These are phyloP conservation scores for Heimioporus sp. DNA, from an alignment of 768 basidiomycete species.

Conservation along the genomic window DNA sequence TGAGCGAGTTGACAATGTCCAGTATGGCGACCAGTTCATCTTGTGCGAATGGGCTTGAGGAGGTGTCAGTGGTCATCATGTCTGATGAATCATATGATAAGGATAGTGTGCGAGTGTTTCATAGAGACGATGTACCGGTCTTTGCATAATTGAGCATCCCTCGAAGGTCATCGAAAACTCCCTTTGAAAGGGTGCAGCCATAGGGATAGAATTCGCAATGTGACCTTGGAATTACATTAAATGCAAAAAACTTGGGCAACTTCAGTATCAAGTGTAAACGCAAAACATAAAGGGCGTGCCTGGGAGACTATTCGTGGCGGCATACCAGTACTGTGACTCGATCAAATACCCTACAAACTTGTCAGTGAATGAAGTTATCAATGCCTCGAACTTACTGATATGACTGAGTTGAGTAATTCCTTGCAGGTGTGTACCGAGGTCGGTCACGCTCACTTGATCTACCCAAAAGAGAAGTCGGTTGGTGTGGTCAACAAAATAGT, in stretches of 20 bases:
- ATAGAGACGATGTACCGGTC: conserved; percentile 5
- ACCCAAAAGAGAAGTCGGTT: conserved; percentile 18
- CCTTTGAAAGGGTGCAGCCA: not conserved
- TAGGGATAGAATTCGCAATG: conserved; percentile 18
- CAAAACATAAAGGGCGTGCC: not conserved
- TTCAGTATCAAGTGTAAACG: not conserved
- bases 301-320: not conserved
- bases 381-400: conserved; percentile 8
- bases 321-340: conserved; percentile 15
- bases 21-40: conserved; percentile 11
- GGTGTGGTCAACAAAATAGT: conserved; percentile 18
- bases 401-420: conserved; percentile 5
- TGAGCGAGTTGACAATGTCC: conserved; percentile 14
- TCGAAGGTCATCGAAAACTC: conserved; percentile 8
- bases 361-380: not conserved
- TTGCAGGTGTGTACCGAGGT: conserved; percentile 1
- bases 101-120: not conserved
- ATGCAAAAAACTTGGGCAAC: not conserved
- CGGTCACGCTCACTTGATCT: not conserved
- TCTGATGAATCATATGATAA: not conserved
- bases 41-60: conserved; percentile 13
- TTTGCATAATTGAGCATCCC: conserved; percentile 15
- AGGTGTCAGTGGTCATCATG: conserved; percentile 16
- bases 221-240: conserved; percentile 10
- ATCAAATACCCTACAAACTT: conserved; percentile 7